These are phyloP conservation scores for Entelexis sorbosivorans DNA, from an alignment of 1,139 yeast species.

Conservation along the genomic window DNA sequence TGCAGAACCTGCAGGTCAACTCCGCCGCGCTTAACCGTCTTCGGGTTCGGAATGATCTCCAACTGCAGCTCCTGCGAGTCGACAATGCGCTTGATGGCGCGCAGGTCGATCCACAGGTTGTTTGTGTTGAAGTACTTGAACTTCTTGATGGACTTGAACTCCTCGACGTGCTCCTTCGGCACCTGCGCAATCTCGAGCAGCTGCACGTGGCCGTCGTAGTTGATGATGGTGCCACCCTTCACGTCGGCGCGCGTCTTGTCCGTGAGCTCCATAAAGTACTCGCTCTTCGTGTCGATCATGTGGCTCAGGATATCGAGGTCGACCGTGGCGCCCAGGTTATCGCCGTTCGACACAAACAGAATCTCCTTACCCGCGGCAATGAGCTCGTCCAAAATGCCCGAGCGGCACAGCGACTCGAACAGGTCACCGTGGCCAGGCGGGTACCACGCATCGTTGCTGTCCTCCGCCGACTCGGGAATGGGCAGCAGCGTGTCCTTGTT, in stretches of 20 bases:
- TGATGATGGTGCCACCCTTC: slow-evolving; percentile 96
- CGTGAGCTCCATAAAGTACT: slow-evolving; percentile 95
- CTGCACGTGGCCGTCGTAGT: slow-evolving; percentile 90
- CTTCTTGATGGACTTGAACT: slow-evolving; percentile 92
- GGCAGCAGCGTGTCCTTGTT: slow-evolving; percentile 90
- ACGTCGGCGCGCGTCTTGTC: slow-evolving; percentile 99
- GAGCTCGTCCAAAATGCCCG: slow-evolving; percentile 86
- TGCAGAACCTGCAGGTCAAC: slow-evolving; percentile 78
- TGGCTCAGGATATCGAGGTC: slow-evolving; percentile 83
- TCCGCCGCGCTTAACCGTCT: slow-evolving; percentile 67
- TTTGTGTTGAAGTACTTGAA: slow-evolving; percentile 97
- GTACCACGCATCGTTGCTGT: slow-evolving; percentile 80
- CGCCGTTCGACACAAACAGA: slow-evolving; percentile 93
- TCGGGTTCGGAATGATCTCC: slow-evolving; percentile 92
- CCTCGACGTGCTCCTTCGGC: slow-evolving; percentile 97
- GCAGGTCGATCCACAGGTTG: slow-evolving; percentile 92
- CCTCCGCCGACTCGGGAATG: slow-evolving; percentile 70
- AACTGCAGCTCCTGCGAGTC: slow-evolving; percentile 73
- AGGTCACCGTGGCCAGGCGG: slow-evolving; percentile 99
- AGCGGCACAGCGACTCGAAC: slow-evolving; percentile 77
- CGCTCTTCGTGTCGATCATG: slow-evolving; percentile 84
- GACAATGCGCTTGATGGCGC: slow-evolving; percentile 85
- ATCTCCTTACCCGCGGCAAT: slow-evolving; percentile 91
- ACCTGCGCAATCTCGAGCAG: slow-evolving; percentile 96
- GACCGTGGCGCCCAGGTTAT: slow-evolving; percentile 95